Conservation (phyloP, 2,329 filamentous ascomycete species). For the Sporothrix dimorphospora region DNA sequence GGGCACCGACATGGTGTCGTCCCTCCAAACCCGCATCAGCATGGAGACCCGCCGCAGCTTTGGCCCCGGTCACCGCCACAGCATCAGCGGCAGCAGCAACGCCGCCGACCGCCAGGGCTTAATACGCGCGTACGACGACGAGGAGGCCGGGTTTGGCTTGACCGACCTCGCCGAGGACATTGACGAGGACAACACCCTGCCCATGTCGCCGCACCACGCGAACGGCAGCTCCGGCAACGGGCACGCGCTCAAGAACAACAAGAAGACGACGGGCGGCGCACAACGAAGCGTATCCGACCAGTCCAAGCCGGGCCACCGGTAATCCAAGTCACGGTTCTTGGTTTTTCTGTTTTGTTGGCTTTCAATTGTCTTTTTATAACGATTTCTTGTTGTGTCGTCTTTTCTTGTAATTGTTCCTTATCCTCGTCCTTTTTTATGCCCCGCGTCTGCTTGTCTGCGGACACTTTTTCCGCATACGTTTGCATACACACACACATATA, state of each 20-base stretch:
- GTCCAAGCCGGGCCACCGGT: conserved; percentile 29
- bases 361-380: not conserved
- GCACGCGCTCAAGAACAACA: conserved; percentile 29
- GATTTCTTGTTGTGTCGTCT: not conserved
- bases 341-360: not conserved
- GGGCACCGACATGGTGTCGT: conserved; percentile 88
- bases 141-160: conserved; percentile 75
- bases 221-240: conserved; percentile 48
- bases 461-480: too few relatives aligned
- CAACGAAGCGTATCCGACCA: conserved; percentile 18
- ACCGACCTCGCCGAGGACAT: conserved; percentile 78
- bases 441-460: too few relatives aligned
- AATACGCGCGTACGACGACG: conserved; percentile 87
- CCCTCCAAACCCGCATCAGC: conserved; percentile 84
- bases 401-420: not conserved
- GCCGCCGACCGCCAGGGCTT: conserved; percentile 76
- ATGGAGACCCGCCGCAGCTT: conserved; percentile 87
- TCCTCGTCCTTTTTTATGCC: not conserved
- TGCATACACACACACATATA: conserved; percentile 6
- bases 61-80: conserved; percentile 50
- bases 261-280: conserved; percentile 24
- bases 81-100: conserved; percentile 61
- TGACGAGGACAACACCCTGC: conserved; percentile 59
- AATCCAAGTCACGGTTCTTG: not conserved
- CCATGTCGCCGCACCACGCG: conserved; percentile 47